Evolutionary conservation across 139 green algal species (phyloP).

Genomic region (Chlamydomonas eustigma): DNA sequence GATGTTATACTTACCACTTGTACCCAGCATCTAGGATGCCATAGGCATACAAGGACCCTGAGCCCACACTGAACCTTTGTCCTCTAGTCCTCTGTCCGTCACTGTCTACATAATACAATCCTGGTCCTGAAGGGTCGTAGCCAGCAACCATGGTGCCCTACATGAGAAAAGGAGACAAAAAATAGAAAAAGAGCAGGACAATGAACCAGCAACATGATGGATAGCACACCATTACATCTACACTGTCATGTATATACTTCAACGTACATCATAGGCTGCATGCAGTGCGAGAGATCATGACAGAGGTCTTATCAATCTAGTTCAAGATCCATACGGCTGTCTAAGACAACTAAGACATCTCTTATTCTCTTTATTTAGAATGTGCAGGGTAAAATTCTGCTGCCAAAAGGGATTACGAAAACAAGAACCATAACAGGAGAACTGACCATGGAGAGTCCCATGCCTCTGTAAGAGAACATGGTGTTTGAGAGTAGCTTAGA

Average conservation of each 20-base stretch:
- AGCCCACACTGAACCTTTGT: conserved; percentile 93
- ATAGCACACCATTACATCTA: not conserved
- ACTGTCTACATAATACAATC: conserved; percentile 96
- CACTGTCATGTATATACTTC: no score
- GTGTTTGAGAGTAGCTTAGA: conserved; percentile 98
- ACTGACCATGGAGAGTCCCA: conserved; percentile 94
- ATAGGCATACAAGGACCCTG: conserved; percentile 95
- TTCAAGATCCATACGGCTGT: no score
- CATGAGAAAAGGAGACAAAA: no score
- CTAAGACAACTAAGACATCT: no score
- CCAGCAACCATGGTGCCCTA: conserved; percentile 97
- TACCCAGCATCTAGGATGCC: conserved; percentile 94
- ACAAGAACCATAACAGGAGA: no score
- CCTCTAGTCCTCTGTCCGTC: conserved; percentile 93
- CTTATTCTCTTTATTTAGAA: no score
- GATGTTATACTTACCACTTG: conserved; percentile 66
- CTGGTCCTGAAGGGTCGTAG: conserved; percentile 81
- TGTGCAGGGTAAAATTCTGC: no score
- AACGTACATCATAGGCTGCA: no score
- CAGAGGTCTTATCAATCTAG: no score
- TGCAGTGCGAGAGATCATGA: no score
- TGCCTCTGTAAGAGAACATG: conserved; percentile 96
- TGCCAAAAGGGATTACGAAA: no score
- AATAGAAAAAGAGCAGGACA: not conserved
- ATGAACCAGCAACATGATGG: not conserved